Conservation (phyloP, 441 rosid genomes). For the Populus trichocarpa region DNA sequence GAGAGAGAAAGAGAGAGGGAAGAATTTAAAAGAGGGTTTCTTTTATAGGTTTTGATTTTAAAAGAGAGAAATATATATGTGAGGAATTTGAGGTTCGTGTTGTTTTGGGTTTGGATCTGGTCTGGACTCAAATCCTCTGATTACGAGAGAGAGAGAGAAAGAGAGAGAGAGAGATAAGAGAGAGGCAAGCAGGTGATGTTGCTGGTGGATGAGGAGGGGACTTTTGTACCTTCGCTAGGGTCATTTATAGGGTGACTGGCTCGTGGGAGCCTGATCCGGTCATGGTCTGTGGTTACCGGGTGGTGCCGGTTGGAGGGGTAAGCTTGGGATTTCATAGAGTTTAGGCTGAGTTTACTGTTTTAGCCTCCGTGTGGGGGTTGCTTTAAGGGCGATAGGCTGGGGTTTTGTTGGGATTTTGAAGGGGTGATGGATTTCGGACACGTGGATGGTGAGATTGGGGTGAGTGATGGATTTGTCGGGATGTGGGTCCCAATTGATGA, state of each 20-base stretch:
- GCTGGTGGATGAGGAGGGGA: not conserved
- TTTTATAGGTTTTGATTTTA: constrained; percentile 39
- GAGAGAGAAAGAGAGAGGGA: constrained; percentile 4
- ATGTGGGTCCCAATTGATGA: too few species aligned
- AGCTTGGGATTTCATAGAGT: not conserved
- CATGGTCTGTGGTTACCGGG: constrained; percentile 2
- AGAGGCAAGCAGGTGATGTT: not conserved
- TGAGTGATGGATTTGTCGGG: too few species aligned
- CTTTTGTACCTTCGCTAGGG: constrained; percentile 18
- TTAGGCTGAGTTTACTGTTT: not conserved
- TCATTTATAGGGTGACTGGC: constrained; percentile 21
- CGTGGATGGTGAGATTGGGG: too few species aligned
- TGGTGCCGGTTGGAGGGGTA: constrained; percentile 21
- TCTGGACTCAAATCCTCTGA: not conserved
- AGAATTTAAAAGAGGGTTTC: constrained; percentile 27
- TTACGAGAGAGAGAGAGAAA: not conserved
- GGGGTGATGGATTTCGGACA: too few species aligned
- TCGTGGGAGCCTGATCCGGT: not conserved
- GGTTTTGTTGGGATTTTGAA: too few species aligned
- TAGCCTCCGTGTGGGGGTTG: not conserved
- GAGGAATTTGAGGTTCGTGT: constrained; percentile 7
- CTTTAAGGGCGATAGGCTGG: too few species aligned
- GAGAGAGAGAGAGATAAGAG: not conserved
- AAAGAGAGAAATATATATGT: not conserved
- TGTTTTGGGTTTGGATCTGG: constrained; percentile 3